Conservation (phyloP, 495 filamentous ascomycete genomes). For the Daldinia childiae region DNA sequence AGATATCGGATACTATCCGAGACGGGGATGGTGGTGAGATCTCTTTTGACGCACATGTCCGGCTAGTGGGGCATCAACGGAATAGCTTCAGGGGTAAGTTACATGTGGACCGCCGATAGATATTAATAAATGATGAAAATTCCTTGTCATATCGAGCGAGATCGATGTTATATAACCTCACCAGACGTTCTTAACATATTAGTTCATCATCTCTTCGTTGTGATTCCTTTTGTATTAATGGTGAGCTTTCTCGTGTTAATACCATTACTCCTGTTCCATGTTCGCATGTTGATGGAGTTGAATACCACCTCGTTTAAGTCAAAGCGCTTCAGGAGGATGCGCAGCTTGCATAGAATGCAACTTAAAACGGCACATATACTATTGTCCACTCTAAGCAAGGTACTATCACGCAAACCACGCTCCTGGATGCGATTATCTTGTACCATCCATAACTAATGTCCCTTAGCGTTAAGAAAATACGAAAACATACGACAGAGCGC, state of each 20-base stretch:
- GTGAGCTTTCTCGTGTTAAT: not conserved
- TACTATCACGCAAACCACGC: not conserved
- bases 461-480: not conserved
- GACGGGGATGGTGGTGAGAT: slow-evolving; percentile 22
- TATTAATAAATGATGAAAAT: not conserved
- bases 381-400: no score
- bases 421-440: not conserved
- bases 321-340: slow-evolving; percentile 24
- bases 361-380: slow-evolving; percentile 8
- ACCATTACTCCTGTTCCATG: not conserved
- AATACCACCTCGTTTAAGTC: not conserved
- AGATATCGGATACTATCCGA: slow-evolving; percentile 19
- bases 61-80: not conserved
- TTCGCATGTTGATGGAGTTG: not conserved
- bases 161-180: not conserved
- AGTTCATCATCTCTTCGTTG: not conserved
- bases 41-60: slow-evolving; percentile 11
- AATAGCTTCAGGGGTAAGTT: not conserved
- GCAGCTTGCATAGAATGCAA: slow-evolving; percentile 18
- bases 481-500: not conserved
- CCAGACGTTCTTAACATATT: not conserved
- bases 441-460: not conserved
- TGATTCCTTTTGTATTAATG: not conserved
- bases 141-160: not conserved
- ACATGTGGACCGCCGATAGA: not conserved